Base-by-base conservation (phyloP, 805 yeast genomes). In the Torulaspora gathmanii region DNA sequence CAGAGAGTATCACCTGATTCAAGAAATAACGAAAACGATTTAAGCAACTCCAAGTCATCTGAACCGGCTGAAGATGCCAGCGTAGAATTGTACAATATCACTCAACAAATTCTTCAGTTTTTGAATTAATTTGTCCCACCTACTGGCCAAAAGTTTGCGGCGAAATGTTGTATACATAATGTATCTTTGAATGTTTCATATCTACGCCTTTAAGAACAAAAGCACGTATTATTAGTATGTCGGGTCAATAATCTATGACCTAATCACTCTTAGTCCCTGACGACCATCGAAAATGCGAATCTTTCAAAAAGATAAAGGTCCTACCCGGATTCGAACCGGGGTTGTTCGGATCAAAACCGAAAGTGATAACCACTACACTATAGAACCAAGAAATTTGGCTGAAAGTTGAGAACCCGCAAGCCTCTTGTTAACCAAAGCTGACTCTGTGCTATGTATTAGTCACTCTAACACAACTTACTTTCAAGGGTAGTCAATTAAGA, bases 311-410 rank as follows among this genome's bases (percentile, higher is more conserved):
- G 10, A 46, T 58, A 61, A 59, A 55, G 85, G 83, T 79, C 85
- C 77, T 77, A 76, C 85, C 85, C 85, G 84, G 86, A 78, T 79
- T 80, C 86, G 86, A 80, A 80, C 85, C 79, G 84, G 84, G 84
- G 86, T 80, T 78, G 79, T 72, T 67, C 78, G 85, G 85, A 80
- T 80, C 85, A 80, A 76, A 80, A 80, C 84, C 85, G 78, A 78
- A 73, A 73, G 85, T 80, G 84, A 80, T 80, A 78, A 80, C 84
- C 84, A 78, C 84, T 80, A 80, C 84, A 80, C 84, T 78, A 80
- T 77, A 77, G 55, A 39, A 56, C 60, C 60, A 28, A n/a, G 15
- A 19, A 23, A 11, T 5, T n/a, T 25, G 31, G 10, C 16, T 31
- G 11, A 2, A 31, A 9, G 25, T 7, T 22, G n/a, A n/a, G n/a